Conservation (phyloP, 2,329 filamentous ascomycete genomes). For the Hymenoscyphus albidus region DNA sequence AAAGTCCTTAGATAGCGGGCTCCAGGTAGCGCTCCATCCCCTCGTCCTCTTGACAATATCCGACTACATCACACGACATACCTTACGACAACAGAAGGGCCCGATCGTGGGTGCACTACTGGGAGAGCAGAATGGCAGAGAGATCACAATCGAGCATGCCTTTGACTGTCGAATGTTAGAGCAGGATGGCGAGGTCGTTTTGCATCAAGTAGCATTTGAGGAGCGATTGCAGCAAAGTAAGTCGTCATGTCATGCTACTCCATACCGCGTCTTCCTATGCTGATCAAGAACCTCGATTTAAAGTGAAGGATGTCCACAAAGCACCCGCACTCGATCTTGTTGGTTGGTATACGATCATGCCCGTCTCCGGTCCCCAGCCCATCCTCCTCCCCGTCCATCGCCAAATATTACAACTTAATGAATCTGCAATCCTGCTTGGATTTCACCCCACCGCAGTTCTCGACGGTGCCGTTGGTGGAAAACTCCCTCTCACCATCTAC, state of each 20-base stretch:
- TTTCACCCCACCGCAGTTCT: conserved; percentile 69
- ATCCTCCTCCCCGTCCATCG: conserved; percentile 70
- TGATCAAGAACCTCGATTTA: conserved; percentile 11
- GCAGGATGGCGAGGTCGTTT: conserved; percentile 52
- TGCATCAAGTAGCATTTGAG: conserved; percentile 70
- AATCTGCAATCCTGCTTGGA: conserved; percentile 78
- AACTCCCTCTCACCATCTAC: conserved; percentile 86
- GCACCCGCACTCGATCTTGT: conserved; percentile 78
- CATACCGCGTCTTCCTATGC: neutral
- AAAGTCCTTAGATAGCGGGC: conserved; percentile 60
- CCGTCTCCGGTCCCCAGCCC: conserved; percentile 65
- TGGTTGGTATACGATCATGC: conserved; percentile 84
- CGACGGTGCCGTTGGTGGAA: conserved; percentile 61
- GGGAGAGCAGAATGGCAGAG: conserved; percentile 84
- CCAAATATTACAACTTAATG: conserved; percentile 75
- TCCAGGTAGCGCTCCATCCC: conserved; percentile 83
- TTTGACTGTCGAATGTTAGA: conserved; percentile 68
- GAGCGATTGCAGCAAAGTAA: conserved; percentile 80
- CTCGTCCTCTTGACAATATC: conserved; percentile 94
- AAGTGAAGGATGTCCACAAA: conserved; percentile 88
- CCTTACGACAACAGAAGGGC: conserved; percentile 67
- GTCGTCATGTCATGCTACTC: conserved; percentile 33
- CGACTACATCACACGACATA: conserved; percentile 92
- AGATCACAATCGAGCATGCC: conserved; percentile 88
- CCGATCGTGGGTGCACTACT: conserved; percentile 85